Base-by-base conservation (phyloP, 306 rosid genomes). In the Quercus parvula region DNA sequence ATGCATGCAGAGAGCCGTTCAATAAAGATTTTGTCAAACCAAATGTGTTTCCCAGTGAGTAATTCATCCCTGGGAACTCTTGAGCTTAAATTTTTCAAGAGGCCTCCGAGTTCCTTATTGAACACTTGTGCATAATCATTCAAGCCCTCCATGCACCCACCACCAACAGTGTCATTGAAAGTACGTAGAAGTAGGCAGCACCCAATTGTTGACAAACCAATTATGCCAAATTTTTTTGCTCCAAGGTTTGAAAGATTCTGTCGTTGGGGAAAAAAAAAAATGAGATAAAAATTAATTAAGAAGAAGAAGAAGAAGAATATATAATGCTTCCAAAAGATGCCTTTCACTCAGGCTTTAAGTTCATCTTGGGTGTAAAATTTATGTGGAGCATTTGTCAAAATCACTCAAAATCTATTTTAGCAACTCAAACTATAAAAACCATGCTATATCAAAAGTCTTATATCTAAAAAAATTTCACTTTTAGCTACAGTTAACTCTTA, bases 31-130 rank as follows among this genome's bases (percentile, higher is more conserved):
- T 28, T 44, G 90, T 76, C 90, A 89, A 59, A 0, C 17, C 44
- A 66, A 35, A 80, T n/a, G 91, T 10, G 79, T 86, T 74, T n/a
- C 67, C 92, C 56, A 85, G 75, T 2, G 94, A 85, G 76, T 88
- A 89, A 17, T 35, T 70, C 19, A 89, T 67, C 5, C 46, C 86
- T 22, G 51, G 6, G 73, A 79, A 75, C 10, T 86, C 85, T 4
- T 4, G 24, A 76, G 52, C 90, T 86, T 70, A 89, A 58, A 28
- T 49, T 82, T 17, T 2, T 59, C 74, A 89, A 14, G 61, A 83
- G 31, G 22, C 11, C 18, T 33, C 17, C 6, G 5, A 51, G 68
- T 76, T 57, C 78, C 52, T 7, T 11, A 10, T 80, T 5, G 71
- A 88, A 89, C 0, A 67, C 77, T 18, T 30, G 46, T 8, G 92